Evolutionary conservation across 352 stramenopile species (phyloP).

Genomic region (Phytopythium cucurbitacearum): DNA sequence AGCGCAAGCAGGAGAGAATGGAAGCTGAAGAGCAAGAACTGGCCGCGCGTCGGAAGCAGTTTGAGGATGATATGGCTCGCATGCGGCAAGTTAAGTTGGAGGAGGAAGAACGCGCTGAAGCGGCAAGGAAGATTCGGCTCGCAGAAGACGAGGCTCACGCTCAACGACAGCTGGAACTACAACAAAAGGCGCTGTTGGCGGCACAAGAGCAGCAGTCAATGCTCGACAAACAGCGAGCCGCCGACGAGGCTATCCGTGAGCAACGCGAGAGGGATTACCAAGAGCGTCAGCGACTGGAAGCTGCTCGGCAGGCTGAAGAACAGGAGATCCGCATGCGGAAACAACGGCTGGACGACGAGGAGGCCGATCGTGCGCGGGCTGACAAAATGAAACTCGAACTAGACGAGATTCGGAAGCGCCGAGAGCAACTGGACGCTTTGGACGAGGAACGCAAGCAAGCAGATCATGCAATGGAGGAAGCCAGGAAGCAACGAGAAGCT

Average conservation of each 20-base stretch:
- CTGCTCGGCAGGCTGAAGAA: conserved; percentile 15
- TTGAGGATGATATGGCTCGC: conserved; percentile 39
- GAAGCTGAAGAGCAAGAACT: conserved; percentile 35
- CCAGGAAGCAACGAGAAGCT: conserved; percentile 6
- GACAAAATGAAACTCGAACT: conserved; percentile 8
- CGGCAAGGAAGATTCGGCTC: conserved; percentile 15
- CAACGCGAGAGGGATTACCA: conserved; percentile 2
- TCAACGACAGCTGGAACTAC: conserved; percentile 26
- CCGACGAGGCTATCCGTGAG: conserved; percentile 9
- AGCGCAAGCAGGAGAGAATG: conserved; percentile 26
- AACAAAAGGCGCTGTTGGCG: conserved; percentile 30
- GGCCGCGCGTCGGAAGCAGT: conserved; percentile 24
- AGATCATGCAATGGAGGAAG: conserved; percentile 8
- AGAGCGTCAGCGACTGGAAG: conserved; percentile 12
- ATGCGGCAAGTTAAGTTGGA: conserved; percentile 29
- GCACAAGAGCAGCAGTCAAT: conserved; percentile 22
- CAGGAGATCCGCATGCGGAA: conserved; percentile 12
- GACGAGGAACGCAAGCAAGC: conserved; percentile 15
- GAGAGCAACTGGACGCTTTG: conserved; percentile 1
- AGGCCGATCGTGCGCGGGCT: not conserved
- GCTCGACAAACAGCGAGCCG: conserved; percentile 11
- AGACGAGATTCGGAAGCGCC: conserved; percentile 10
- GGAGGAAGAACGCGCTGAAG: conserved; percentile 28
- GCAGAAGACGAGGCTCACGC: conserved; percentile 27
- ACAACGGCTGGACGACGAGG: conserved; percentile 16